A percentile compares a stretch with the other conserved stretches of the same genome.
Evolutionary conservation across 1,139 yeast genomes (phyloP).

Genomic region (Yamadazyma atmosphaerica): DNA sequence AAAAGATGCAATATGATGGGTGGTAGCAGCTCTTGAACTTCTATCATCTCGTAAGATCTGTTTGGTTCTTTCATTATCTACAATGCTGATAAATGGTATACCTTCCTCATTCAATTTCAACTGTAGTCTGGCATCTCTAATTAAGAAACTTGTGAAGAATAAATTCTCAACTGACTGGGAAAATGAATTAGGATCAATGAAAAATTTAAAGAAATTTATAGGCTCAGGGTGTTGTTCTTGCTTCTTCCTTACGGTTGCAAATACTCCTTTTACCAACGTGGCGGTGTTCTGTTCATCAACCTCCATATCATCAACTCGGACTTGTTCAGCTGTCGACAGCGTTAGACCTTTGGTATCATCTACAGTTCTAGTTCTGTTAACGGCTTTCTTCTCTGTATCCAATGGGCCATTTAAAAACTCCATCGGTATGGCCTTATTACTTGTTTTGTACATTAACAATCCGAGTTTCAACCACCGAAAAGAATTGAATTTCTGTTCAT

Average conservation of each 20-base stretch:
- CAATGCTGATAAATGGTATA: constrained; percentile 30
- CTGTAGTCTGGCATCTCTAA: constrained; percentile 67
- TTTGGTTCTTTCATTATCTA: constrained; percentile 12
- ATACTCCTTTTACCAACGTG: constrained; percentile 52
- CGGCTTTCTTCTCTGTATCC: constrained; percentile 56
- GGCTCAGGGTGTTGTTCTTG: constrained; percentile 24
- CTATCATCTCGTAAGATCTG: constrained; percentile 2
- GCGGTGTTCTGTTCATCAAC: constrained; percentile 59
- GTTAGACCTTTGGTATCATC: constrained; percentile 42
- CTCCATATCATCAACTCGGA: constrained; percentile 51
- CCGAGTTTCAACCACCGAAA: constrained; percentile 67
- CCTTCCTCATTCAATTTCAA: constrained; percentile 53
- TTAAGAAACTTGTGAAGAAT: constrained; percentile 77
- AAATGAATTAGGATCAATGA: constrained; percentile 75
- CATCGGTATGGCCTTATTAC: constrained; percentile 49
- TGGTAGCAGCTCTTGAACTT: constrained; percentile 23
- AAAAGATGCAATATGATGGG: constrained; percentile 71
- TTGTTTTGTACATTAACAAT: constrained; percentile 45
- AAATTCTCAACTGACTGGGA: constrained; percentile 81
- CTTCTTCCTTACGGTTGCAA: constrained; percentile 36
- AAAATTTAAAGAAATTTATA: constrained; percentile 62
- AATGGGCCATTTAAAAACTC: constrained; percentile 76
- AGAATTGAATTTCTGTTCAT: constrained; percentile 30
- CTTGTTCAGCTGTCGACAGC: constrained; percentile 54
- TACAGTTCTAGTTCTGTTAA: constrained; percentile 30